Conservation (phyloP, 805 yeast species). For the Nakazawaea siamensis region DNA sequence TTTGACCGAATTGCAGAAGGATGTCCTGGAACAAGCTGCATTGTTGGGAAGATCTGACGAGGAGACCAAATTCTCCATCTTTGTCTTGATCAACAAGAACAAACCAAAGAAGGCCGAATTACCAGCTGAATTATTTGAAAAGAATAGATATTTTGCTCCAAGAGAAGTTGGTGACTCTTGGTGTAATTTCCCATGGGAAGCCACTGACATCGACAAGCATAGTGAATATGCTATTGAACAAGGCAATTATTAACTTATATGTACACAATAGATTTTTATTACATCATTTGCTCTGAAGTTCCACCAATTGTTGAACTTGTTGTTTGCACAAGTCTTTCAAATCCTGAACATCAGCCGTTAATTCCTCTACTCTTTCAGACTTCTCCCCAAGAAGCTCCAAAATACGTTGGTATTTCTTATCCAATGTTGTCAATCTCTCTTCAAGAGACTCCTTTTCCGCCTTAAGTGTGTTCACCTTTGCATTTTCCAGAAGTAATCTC, state of each 20-base stretch:
- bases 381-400: constrained; percentile 79
- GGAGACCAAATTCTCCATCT: constrained; percentile 61
- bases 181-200: constrained; percentile 93
- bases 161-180: constrained; percentile 68
- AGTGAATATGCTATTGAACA: constrained; percentile 57
- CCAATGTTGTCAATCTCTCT: constrained; percentile 26
- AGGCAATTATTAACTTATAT: constrained; percentile 40
- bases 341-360: constrained; percentile 82
- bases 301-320: constrained; percentile 85
- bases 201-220: constrained; percentile 71
- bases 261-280: not conserved
- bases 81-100: constrained; percentile 78
- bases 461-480: constrained; percentile 28
- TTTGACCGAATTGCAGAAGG: constrained; percentile 63
- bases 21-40: constrained; percentile 51
- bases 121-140: constrained; percentile 51
- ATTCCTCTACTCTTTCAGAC: constrained; percentile 76
- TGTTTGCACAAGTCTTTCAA: constrained; percentile 74
- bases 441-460: constrained; percentile 24
- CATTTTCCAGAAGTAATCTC: constrained; percentile 46
- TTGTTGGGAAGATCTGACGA: constrained; percentile 51
- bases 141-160: constrained; percentile 66
- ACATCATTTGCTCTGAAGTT: constrained; percentile 34
- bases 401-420: constrained; percentile 37
- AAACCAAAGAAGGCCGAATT: constrained; percentile 75